Evolutionary conservation across 1,139 yeast species (phyloP).

Genomic region (Sugiyamaella grinbergsii): DNA sequence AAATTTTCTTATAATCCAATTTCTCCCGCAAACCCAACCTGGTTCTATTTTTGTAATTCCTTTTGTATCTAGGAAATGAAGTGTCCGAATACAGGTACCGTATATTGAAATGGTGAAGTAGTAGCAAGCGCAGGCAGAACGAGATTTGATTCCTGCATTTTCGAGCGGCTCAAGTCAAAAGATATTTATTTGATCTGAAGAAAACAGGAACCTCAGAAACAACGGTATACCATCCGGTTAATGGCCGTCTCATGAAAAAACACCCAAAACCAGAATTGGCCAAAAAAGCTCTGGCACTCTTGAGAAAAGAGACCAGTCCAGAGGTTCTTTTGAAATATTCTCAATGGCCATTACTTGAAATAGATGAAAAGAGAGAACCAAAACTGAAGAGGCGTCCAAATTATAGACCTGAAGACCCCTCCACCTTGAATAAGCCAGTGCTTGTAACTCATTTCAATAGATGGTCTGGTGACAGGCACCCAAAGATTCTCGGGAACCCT

Average conservation of each 20-base stretch:
- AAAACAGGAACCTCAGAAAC: no score
- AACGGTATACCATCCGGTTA: no score
- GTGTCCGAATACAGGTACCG: no score
- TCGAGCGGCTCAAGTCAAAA: no score
- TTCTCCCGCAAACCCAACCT: no score
- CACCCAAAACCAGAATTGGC: constrained; percentile 12
- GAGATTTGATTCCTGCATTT: no score
- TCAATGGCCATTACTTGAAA: constrained; percentile 2
- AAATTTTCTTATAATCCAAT: background rate
- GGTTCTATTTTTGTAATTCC: no score
- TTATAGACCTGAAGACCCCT: constrained; percentile 19
- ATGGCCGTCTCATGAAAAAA: constrained; percentile 1
- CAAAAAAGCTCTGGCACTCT: constrained; percentile 14
- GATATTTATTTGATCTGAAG: no score
- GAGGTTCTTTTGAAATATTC: background rate
- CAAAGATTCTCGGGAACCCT: constrained; percentile 14
- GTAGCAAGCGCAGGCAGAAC: no score
- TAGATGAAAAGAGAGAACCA: background rate
- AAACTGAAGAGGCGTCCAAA: constrained; percentile 12
- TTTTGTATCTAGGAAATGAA: no score
- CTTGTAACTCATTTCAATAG: constrained; percentile 29
- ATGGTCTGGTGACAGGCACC: constrained; percentile 30
- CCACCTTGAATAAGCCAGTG: constrained; percentile 24
- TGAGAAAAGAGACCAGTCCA: background rate
- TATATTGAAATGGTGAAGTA: no score